Evolutionary conservation across 1,284 basidiomycete genomes (phyloP).

Genomic region (Amylostereum areolatum): DNA sequence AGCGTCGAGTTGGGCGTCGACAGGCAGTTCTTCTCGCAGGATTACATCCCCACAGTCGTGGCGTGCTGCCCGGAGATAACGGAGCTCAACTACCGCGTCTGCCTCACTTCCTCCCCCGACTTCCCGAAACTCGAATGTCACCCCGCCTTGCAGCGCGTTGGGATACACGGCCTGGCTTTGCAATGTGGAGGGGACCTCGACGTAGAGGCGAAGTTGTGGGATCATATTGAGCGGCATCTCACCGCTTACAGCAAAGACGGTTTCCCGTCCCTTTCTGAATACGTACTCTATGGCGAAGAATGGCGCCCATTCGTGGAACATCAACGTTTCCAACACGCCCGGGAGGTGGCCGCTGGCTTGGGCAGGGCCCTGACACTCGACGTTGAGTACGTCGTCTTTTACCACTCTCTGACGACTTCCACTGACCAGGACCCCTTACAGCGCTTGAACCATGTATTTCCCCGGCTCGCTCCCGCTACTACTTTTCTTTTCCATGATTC

Average conservation of each 20-base stretch:
- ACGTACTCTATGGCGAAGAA: constrained; percentile 8
- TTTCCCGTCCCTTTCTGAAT: constrained; percentile 9
- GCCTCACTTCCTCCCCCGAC: constrained; percentile 39
- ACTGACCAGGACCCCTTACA: background rate
- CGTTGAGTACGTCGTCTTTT: background rate
- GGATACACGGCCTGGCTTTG: constrained; percentile 45
- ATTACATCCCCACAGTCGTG: constrained; percentile 41
- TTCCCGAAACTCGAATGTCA: constrained; percentile 21
- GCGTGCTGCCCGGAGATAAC: constrained; percentile 38
- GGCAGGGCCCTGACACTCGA: background rate
- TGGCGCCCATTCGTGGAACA: background rate
- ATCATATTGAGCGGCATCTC: constrained; percentile 41
- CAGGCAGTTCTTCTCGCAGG: constrained; percentile 42
- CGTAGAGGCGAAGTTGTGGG: constrained; percentile 26
- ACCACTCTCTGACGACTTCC: background rate
- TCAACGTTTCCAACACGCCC: background rate
- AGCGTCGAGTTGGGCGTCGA: constrained; percentile 52
- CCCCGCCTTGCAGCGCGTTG: constrained; percentile 34
- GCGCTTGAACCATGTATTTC: no score
- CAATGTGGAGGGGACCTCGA: constrained; percentile 22
- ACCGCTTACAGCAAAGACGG: background rate
- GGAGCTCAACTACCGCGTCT: constrained; percentile 50
- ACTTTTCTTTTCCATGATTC: no score
- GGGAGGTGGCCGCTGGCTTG: no score
- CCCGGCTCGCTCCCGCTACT: no score